phyloP scores from a whole-genome alignment of 345 rosid species.

The Syzygium oleosum region DNA sequence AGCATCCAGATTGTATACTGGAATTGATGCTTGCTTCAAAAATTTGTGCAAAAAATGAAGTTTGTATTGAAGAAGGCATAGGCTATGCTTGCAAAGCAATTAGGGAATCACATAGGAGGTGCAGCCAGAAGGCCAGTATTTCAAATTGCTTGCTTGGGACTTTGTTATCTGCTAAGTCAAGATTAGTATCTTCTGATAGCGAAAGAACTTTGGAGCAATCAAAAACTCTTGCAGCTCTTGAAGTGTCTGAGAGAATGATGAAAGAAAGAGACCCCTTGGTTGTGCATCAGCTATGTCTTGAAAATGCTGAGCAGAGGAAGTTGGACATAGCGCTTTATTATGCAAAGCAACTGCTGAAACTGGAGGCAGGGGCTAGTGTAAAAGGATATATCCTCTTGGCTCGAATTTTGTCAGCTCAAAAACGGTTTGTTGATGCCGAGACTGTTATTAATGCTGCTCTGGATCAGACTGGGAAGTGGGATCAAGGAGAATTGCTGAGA shows the following conservation, averaged over 20 bases:
- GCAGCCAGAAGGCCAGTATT: constrained; percentile 34
- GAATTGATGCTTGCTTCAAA: constrained; percentile 56
- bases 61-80: constrained; percentile 44
- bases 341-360: constrained; percentile 38
- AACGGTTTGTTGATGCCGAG: constrained; percentile 52
- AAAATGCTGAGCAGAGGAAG: constrained; percentile 68
- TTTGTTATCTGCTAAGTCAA: constrained; percentile 36
- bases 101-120: constrained; percentile 14
- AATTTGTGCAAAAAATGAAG: constrained; percentile 40
- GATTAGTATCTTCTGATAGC: constrained; percentile 27
- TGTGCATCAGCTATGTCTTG: constrained; percentile 41
- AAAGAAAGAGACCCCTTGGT: constrained; percentile 28
- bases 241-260: constrained; percentile 38
- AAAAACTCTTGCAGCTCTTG: constrained; percentile 43
- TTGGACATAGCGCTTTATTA: constrained; percentile 45
- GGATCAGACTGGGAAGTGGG: constrained; percentile 71
- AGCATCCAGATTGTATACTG: constrained; percentile 27
- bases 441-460: constrained; percentile 38
- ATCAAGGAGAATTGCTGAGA: constrained; percentile 58
- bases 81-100: constrained; percentile 30
- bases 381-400: constrained; percentile 49
- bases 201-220: constrained; percentile 28
- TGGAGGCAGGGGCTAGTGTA: constrained; percentile 44
- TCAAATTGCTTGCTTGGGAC: constrained; percentile 41
- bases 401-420: constrained; percentile 61